Base-by-base conservation (phyloP, 1,284 basidiomycete genomes). In the Ceratobasidium sp. region DNA sequence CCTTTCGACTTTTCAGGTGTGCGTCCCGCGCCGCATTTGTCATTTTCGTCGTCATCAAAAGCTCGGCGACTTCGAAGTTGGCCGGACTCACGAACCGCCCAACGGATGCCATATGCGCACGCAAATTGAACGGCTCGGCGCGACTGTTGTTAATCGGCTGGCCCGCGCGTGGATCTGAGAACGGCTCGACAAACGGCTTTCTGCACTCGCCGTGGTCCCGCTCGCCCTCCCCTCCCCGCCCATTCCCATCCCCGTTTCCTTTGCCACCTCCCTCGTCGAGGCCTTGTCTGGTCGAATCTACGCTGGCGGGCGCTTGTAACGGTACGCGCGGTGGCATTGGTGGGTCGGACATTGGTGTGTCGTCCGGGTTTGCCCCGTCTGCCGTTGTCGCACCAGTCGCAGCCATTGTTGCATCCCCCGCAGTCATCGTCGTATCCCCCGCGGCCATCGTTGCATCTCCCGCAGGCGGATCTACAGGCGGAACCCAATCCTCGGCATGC, bases 1-100 rank as follows among this genome's bases (percentile, higher is more conserved):
- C 63, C 17, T 26, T 26, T 28, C 42, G 37, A 65, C 63, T 65
- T 31, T 65, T 65, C 63, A 65, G 63, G n/a, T 47, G 42, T 17
- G 20, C 6, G n/a, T 45, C 42, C 31, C 31, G n/a, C n/a, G n/a
- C 23, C 11, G 7, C 26, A 42, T 65, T 49, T 8, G 63, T 45
- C 23, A 65, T 37, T 6, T 42, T 42, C 15, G 63, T 65, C 23
- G 42, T 65, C 63, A 65, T 49, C 26, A 65, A 33, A 2, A 65
- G 23, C 63, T 65, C 63, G 3, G 42, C 63, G n/a, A 33, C 42
- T 42, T 47, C 63, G 23, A 65, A 65, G n/a, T 49, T 13, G 10
- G 37, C 39, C 1, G 39, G 63, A 20, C 42, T 42, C 26, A 11
- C 63, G 4, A 65, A 42, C 42, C 20, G 15, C n/a, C 39, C 63